These are phyloP conservation scores for Caryopteris hybrid DNA, from an alignment of 305 asterid species.

Conservation along the genomic window DNA sequence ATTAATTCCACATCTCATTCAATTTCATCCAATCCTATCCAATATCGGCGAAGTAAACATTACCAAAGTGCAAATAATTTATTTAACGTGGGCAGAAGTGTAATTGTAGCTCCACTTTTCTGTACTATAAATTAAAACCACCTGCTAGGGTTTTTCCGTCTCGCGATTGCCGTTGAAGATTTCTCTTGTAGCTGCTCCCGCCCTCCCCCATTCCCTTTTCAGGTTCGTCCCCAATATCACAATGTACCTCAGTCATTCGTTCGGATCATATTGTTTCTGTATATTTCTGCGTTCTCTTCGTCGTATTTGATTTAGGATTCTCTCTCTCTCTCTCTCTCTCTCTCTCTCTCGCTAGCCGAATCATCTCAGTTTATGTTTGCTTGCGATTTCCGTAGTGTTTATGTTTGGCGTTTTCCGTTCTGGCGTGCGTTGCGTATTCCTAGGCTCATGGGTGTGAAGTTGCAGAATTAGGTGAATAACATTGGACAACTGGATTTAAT, in stretches of 20 bases:
- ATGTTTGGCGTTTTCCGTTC: too few species aligned
- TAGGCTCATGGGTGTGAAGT: neutral
- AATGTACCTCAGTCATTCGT: neutral
- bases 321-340: neutral
- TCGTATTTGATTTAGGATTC: neutral
- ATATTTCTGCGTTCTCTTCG: neutral
- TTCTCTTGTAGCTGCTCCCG: neutral
- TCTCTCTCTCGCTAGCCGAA: neutral
- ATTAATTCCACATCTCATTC: too few species aligned
- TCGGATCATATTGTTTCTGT: neutral
- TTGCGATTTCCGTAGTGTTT: too few species aligned
- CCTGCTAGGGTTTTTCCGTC: slow-evolving; percentile 12
- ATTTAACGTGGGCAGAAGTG: slow-evolving; percentile 11
- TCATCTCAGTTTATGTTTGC: too few species aligned
- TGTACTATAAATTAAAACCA: neutral
- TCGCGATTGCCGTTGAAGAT: too few species aligned
- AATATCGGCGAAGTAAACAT: too few species aligned
- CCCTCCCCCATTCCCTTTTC: neutral
- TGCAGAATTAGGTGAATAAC: neutral
- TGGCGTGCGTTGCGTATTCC: neutral
- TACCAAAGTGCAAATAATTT: neutral
- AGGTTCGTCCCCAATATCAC: slow-evolving; percentile 9
- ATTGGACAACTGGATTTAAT: neutral
- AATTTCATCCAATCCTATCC: too few species aligned
- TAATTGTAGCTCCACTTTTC: neutral